Evolutionary conservation across 1,284 basidiomycete genomes (phyloP).

Genomic region (Ustilago loliicola): DNA sequence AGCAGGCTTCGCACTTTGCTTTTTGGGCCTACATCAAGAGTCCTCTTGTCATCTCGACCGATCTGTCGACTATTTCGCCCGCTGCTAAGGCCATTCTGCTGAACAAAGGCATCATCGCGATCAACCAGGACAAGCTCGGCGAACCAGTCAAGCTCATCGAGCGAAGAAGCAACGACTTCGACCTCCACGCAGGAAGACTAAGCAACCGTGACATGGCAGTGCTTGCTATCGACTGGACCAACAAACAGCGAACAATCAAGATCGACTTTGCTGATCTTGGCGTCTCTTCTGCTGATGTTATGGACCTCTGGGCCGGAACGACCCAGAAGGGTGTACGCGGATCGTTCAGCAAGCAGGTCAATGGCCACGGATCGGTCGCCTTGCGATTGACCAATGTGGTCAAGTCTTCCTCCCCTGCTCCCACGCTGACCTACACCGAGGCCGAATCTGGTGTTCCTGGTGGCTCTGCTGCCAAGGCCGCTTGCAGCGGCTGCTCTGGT

Average conservation of each 20-base stretch:
- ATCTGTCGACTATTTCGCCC: conserved; percentile 53
- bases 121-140: conserved; percentile 62
- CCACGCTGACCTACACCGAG: conserved; percentile 30
- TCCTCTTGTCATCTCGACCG: conserved; percentile 67
- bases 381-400: conserved; percentile 45
- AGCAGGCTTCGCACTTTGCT: conserved; percentile 64
- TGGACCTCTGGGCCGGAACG: conserved; percentile 37
- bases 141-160: conserved; percentile 56
- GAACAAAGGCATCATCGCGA: conserved; percentile 61
- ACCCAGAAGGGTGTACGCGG: conserved; percentile 6
- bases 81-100: conserved; percentile 50
- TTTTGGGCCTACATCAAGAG: conserved; percentile 66
- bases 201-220: conserved; percentile 52
- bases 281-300: conserved; percentile 40
- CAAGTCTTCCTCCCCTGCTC: conserved; percentile 7
- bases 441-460: conserved; percentile 27
- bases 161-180: conserved; percentile 39
- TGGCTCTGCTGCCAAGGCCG: conserved; percentile 14
- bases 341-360: conserved; percentile 38
- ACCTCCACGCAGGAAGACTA: conserved; percentile 45
- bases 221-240: conserved; percentile 44
- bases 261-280: conserved; percentile 46
- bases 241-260: conserved; percentile 24
- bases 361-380: conserved; percentile 43
- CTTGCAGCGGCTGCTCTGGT: conserved; percentile 44